Percentiles rank a stretch among this genome's conserved stretches.
phyloP scores from a whole-genome alignment of 108 stramenopile genomes.

The Hondaea fermentalgiana region DNA sequence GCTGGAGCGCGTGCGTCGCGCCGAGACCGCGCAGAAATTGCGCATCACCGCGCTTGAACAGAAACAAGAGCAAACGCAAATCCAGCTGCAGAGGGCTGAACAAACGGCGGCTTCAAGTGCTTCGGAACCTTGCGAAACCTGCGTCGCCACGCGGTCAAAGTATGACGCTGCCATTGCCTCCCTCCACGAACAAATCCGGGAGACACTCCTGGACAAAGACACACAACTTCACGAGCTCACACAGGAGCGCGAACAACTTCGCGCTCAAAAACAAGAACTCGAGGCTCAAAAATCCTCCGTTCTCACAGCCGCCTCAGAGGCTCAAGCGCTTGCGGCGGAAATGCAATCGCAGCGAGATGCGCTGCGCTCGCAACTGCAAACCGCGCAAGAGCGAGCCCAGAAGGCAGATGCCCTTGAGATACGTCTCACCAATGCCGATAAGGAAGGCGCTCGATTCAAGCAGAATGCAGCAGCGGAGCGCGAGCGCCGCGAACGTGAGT shows the following conservation, averaged over 20 bases:
- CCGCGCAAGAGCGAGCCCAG: background rate
- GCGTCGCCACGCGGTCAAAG: background rate
- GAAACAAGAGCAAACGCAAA: background rate
- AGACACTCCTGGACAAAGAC: background rate
- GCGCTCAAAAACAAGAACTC: background rate
- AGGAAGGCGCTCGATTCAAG: too few species aligned
- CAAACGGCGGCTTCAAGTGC: background rate
- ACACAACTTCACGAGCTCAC: background rate
- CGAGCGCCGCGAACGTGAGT: background rate
- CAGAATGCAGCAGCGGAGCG: background rate
- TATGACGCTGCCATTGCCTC: background rate
- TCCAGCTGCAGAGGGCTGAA: background rate
- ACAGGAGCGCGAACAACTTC: background rate
- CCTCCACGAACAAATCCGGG: background rate
- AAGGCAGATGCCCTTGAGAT: too few species aligned
- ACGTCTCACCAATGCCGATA: too few species aligned
- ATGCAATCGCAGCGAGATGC: background rate
- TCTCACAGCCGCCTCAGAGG: background rate
- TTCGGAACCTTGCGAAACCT: background rate
- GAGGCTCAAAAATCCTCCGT: background rate
- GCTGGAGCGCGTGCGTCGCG: background rate
- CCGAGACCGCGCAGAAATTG: background rate
- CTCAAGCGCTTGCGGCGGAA: background rate
- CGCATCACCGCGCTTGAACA: background rate
- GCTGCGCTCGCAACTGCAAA: background rate